Conservation (phyloP, 225 moss, liverwort and hornwort species). For the Pseudoscleropodium purum region DNA sequence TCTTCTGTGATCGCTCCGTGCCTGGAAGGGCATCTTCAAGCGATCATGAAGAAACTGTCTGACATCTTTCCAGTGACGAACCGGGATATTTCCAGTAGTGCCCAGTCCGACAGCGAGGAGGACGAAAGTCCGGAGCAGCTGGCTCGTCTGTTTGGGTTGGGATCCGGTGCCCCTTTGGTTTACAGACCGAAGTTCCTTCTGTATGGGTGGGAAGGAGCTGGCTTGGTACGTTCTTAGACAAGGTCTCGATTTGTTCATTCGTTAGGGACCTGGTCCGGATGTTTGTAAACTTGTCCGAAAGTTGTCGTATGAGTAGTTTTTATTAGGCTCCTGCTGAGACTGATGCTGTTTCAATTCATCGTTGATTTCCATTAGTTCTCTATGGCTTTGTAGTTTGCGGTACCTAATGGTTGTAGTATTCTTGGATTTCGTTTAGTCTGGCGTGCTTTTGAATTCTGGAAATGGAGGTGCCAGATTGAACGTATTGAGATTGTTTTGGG, state of each 20-base stretch:
- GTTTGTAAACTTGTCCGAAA: neutral
- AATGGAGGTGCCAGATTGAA: neutral
- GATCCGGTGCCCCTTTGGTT: conserved; percentile 32
- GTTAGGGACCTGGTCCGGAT: neutral
- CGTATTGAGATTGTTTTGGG: neutral
- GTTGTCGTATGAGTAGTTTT: neutral
- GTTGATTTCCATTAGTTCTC: neutral
- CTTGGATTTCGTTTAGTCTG: neutral
- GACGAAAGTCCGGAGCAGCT: conserved; percentile 66
- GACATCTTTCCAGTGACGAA: conserved; percentile 56
- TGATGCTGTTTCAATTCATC: neutral
- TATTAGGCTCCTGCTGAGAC: neutral
- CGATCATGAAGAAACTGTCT: conserved; percentile 39
- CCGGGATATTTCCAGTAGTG: conserved; percentile 9
- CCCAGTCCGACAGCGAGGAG: conserved; percentile 44
- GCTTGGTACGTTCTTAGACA: conserved; percentile 29
- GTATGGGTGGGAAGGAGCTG: conserved; percentile 52
- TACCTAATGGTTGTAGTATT: neutral
- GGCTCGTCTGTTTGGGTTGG: conserved; percentile 58
- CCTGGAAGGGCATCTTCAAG: conserved; percentile 55
- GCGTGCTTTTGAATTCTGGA: neutral
- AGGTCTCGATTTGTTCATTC: neutral
- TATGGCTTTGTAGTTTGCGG: neutral
- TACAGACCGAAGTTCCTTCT: conserved; percentile 60
- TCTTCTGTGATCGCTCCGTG: conserved; percentile 50